phyloP scores from a whole-genome alignment of 768 basidiomycete species.

The Lyophyllum shimeji region DNA sequence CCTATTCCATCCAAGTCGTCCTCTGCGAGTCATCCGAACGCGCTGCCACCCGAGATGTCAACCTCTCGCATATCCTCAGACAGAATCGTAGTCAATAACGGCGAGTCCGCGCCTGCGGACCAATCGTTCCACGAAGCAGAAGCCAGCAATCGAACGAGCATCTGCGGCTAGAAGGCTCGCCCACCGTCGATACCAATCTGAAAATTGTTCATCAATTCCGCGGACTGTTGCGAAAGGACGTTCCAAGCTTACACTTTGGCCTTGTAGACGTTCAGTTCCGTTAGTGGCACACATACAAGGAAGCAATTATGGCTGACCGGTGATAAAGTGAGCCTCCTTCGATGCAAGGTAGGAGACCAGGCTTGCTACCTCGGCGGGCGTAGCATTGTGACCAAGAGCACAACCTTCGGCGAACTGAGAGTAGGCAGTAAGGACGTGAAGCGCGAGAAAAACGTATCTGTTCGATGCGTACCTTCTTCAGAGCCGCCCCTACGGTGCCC shows the following conservation, averaged over 20 bases:
- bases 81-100: too few relatives aligned
- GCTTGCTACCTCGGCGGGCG: constrained; percentile 32
- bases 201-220: background rate
- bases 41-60: too few relatives aligned
- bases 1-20: too few relatives aligned
- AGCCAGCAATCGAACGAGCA: background rate
- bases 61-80: too few relatives aligned
- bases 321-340: constrained; percentile 32
- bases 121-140: too few relatives aligned
- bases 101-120: too few relatives aligned
- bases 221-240: background rate
- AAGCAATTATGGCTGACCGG: constrained; percentile 21
- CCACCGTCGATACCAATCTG: constrained; percentile 12
- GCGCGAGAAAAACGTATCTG: background rate
- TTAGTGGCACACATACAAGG: background rate
- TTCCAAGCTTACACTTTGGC: constrained; percentile 19
- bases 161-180: constrained; percentile 2
- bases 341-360: constrained; percentile 37
- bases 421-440: background rate
- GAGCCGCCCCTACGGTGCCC: background rate
- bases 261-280: background rate
- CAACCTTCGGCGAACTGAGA: constrained; percentile 1
- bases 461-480: background rate
- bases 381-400: constrained; percentile 19
- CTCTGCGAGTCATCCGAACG: too few relatives aligned